Conservation (phyloP, 208 protist genomes). For the Leishmania lainsoni region DNA sequence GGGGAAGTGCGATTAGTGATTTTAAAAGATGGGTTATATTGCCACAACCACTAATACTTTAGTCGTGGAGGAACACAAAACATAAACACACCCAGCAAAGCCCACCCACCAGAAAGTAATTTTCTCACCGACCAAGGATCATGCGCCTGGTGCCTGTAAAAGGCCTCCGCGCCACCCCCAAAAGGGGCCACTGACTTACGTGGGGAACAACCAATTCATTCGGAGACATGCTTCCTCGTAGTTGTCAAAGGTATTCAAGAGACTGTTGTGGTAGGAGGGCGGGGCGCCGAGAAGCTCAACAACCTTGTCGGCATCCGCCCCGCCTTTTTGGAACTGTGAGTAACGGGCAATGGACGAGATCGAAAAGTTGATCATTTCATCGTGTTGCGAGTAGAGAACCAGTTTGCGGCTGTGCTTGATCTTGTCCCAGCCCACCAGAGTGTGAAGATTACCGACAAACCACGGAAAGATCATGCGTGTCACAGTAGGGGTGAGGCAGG, state of each 20-base stretch:
- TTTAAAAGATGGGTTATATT: neutral
- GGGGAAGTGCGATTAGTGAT: neutral
- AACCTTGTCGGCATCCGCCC: constrained; percentile 20
- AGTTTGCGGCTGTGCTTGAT: constrained; percentile 59
- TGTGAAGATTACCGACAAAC: constrained; percentile 62
- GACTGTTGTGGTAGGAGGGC: constrained; percentile 29
- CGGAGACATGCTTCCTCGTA: constrained; percentile 20
- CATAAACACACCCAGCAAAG: neutral
- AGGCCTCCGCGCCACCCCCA: neutral
- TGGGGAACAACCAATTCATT: constrained; percentile 20
- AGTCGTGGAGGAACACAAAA: neutral
- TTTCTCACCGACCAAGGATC: neutral
- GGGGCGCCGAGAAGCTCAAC: constrained; percentile 46
- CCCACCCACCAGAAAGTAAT: neutral
- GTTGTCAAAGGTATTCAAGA: constrained; percentile 28
- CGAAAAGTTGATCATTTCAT: constrained; percentile 72
- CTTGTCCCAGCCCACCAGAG: constrained; percentile 35
- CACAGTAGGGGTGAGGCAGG: constrained; percentile 42
- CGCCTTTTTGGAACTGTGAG: constrained; percentile 35
- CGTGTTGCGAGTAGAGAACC: constrained; percentile 59
- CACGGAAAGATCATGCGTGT: constrained; percentile 46
- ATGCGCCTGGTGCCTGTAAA: neutral
- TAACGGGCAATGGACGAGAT: constrained; percentile 52
- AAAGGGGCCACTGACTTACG: neutral
- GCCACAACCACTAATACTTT: neutral